Conservation (phyloP, 169 alveolate genomes). For the Sarcocystis neurona region DNA sequence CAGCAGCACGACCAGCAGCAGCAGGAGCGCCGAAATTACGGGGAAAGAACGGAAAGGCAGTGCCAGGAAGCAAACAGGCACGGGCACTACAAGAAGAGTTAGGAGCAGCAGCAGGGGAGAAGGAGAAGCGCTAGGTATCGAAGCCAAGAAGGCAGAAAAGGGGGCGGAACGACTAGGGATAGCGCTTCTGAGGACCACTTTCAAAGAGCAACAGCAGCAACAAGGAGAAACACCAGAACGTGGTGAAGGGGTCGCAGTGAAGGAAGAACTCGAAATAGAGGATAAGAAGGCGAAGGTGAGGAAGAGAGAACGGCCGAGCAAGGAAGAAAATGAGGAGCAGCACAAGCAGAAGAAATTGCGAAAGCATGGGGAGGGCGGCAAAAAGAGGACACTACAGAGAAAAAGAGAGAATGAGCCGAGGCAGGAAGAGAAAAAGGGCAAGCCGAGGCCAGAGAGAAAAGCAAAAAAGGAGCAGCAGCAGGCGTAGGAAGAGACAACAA, state of each 20-base stretch:
- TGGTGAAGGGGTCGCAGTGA: too few relatives aligned
- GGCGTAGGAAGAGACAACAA: neutral
- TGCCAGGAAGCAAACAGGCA: neutral
- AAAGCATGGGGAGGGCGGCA: neutral
- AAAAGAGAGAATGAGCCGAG: neutral
- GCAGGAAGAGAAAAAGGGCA: neutral
- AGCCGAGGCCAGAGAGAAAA: neutral
- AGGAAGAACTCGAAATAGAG: too few relatives aligned
- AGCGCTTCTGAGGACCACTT: neutral
- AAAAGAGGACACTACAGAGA: neutral
- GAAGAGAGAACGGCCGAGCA: neutral
- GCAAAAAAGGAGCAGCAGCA: neutral
- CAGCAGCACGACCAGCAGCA: neutral
- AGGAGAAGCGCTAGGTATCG: neutral
- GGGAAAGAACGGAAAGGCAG: neutral
- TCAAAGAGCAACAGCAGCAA: neutral
- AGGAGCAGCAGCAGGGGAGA: neutral
- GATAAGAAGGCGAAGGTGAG: neutral
- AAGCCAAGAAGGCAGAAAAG: neutral
- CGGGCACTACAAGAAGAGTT: neutral
- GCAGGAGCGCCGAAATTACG: neutral
- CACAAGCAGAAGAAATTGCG: neutral
- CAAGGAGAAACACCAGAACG: neutral
- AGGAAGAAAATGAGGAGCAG: neutral
- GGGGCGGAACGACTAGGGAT: neutral